Evolutionary conservation across 129 eudicot species (phyloP).

Genomic region (Silybum marianum): DNA sequence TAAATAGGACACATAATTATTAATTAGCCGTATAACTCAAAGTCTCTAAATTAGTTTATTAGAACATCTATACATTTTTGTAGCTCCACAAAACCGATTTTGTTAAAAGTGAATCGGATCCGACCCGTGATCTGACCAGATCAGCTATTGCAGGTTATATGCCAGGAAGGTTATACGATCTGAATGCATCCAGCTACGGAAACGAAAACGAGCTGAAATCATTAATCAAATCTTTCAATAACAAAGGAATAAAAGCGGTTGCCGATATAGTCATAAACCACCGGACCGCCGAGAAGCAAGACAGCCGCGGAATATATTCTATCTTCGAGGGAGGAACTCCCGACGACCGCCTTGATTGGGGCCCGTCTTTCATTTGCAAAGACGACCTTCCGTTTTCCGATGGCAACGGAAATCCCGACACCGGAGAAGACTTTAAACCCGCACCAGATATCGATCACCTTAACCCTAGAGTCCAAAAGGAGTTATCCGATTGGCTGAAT

Average conservation of each 20-base stretch:
- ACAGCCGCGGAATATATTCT: conserved; percentile 55
- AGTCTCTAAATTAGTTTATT: too few relatives aligned
- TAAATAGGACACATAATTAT: too few relatives aligned
- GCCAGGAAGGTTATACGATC: conserved; percentile 77
- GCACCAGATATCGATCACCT: conserved; percentile 83
- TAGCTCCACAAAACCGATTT: too few relatives aligned
- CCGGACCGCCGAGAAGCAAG: conserved; percentile 59
- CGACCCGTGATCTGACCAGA: background rate
- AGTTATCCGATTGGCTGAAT: conserved; percentile 79
- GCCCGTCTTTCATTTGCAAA: conserved; percentile 61
- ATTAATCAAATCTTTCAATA: conserved; percentile 46
- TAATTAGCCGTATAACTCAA: too few relatives aligned
- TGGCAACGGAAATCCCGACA: conserved; percentile 65
- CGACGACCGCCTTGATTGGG: conserved; percentile 80
- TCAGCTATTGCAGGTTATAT: conserved; percentile 50
- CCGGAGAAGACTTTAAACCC: conserved; percentile 43
- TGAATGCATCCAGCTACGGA: conserved; percentile 63
- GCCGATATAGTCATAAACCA: conserved; percentile 84
- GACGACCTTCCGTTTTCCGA: conserved; percentile 53
- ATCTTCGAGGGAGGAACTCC: conserved; percentile 77
- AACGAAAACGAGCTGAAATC: conserved; percentile 43
- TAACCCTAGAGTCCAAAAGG: conserved; percentile 65
- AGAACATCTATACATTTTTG: too few relatives aligned
- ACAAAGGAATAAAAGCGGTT: conserved; percentile 60
- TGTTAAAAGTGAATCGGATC: background rate